Evolutionary conservation across 768 basidiomycete species (phyloP).

Genomic region (Leucosporidium creatinivorum): DNA sequence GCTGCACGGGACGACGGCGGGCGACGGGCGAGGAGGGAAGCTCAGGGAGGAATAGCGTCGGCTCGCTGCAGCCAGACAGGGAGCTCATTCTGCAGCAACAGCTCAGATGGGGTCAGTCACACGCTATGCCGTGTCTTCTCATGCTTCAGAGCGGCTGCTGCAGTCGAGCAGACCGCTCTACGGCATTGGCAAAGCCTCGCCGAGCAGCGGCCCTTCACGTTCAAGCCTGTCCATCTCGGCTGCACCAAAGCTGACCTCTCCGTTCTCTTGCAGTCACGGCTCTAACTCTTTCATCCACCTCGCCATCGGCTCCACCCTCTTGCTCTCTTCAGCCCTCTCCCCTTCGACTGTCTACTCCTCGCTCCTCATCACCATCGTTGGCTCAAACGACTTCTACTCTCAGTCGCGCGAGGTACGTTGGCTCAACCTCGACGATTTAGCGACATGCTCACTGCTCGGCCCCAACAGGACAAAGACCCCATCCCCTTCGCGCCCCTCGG

Average conservation of each 20-base stretch:
- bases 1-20: too few species aligned
- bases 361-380: constrained; percentile 72
- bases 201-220: too few species aligned
- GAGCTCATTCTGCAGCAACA: too few species aligned
- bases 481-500: constrained; percentile 67
- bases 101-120: too few species aligned
- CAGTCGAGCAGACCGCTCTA: too few species aligned
- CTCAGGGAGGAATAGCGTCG: too few species aligned
- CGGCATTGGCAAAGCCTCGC: too few species aligned
- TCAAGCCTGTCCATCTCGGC: too few species aligned
- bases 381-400: constrained; percentile 97
- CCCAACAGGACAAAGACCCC: constrained; percentile 54
- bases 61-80: too few species aligned
- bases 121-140: too few species aligned
- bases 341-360: constrained; percentile 42
- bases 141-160: too few species aligned
- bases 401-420: constrained; percentile 66
- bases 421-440: constrained; percentile 3
- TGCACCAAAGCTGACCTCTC: background rate
- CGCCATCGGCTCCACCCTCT: constrained; percentile 53
- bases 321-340: constrained; percentile 42
- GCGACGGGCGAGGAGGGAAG: too few species aligned
- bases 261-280: background rate
- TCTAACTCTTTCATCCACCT: constrained; percentile 86
- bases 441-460: constrained; percentile 49